Evolutionary conservation across 768 basidiomycete genomes (phyloP).

Genomic region (Mycena capillaripes): DNA sequence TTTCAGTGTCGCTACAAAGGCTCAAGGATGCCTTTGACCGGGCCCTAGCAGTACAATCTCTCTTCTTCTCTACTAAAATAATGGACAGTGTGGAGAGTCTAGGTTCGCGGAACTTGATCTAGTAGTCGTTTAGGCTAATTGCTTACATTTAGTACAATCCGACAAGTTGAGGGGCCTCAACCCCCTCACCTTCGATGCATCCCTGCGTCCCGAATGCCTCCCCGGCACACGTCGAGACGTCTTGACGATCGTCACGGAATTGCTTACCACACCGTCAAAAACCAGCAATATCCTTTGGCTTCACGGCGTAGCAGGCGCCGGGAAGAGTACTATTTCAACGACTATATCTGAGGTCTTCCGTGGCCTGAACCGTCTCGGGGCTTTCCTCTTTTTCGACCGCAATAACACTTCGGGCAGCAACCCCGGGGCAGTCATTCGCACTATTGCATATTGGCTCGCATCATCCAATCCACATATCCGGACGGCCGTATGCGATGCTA

Average conservation of each 20-base stretch:
- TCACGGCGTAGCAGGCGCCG: constrained; percentile 29
- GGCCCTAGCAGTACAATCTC: not conserved
- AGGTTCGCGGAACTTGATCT: not conserved
- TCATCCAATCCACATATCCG: not conserved
- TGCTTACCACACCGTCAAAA: not conserved
- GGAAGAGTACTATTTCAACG: not conserved
- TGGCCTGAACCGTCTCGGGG: constrained; percentile 28
- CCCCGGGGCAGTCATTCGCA: constrained; percentile 25
- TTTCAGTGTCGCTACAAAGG: not conserved
- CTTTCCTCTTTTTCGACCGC: constrained; percentile 38
- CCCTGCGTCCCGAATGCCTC: not conserved
- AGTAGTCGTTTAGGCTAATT: too few species aligned
- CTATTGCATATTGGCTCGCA: constrained; percentile 27
- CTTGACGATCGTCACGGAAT: not conserved
- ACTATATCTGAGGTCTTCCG: not conserved
- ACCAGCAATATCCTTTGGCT: constrained; percentile 29
- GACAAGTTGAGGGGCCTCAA: not conserved
- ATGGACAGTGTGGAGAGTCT: not conserved
- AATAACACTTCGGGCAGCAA: constrained; percentile 10
- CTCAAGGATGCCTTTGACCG: constrained; percentile 9
- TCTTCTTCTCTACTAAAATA: not conserved
- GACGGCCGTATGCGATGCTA: not conserved
- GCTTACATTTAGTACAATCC: not conserved
- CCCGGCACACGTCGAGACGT: constrained; percentile 8
- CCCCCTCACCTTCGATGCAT: not conserved